Evolutionary conservation across 306 rosid genomes (phyloP).

Genomic region (Astragalus membranaceus): DNA sequence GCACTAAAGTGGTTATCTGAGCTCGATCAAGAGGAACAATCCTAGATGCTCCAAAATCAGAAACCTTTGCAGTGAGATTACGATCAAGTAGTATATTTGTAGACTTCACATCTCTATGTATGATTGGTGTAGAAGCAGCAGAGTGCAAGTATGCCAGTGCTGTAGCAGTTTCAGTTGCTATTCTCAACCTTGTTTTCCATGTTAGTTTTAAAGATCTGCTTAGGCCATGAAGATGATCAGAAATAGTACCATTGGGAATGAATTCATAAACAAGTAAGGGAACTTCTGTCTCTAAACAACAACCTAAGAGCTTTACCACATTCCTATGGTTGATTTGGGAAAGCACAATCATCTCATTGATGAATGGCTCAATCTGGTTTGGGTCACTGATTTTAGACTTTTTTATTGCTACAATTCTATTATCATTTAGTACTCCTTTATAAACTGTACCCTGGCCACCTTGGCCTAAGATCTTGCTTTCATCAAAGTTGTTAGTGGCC

Average conservation of each 20-base stretch:
- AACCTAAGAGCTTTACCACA: slow-evolving; percentile 43
- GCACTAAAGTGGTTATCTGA: slow-evolving; percentile 38
- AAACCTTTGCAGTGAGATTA: slow-evolving; percentile 31
- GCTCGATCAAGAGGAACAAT: slow-evolving; percentile 37
- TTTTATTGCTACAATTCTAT: slow-evolving; percentile 35
- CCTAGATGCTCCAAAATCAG: slow-evolving; percentile 50
- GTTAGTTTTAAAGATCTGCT: background rate
- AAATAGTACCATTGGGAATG: background rate
- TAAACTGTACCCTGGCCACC: slow-evolving; percentile 45
- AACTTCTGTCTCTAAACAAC: slow-evolving; percentile 22
- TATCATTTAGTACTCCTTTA: slow-evolving; percentile 26
- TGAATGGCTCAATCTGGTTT: slow-evolving; percentile 37
- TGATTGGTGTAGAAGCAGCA: slow-evolving; percentile 12
- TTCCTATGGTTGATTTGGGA: slow-evolving; percentile 44
- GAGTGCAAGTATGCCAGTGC: slow-evolving; percentile 26
- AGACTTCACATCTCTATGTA: slow-evolving; percentile 33
- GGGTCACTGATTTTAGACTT: slow-evolving; percentile 33
- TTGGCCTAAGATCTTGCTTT: slow-evolving; percentile 25
- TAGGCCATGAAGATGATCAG: slow-evolving; percentile 9
- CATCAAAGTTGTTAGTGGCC: slow-evolving; percentile 37
- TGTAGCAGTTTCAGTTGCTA: slow-evolving; percentile 11
- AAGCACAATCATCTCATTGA: slow-evolving; percentile 40
- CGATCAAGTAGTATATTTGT: slow-evolving; percentile 24
- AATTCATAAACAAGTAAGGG: slow-evolving; percentile 29
- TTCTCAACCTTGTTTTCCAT: slow-evolving; percentile 14